Evolutionary conservation across 1,284 basidiomycete species (phyloP), one percentile per base, ranked within the genome.

Genomic region (Ustilago tritici): DNA sequence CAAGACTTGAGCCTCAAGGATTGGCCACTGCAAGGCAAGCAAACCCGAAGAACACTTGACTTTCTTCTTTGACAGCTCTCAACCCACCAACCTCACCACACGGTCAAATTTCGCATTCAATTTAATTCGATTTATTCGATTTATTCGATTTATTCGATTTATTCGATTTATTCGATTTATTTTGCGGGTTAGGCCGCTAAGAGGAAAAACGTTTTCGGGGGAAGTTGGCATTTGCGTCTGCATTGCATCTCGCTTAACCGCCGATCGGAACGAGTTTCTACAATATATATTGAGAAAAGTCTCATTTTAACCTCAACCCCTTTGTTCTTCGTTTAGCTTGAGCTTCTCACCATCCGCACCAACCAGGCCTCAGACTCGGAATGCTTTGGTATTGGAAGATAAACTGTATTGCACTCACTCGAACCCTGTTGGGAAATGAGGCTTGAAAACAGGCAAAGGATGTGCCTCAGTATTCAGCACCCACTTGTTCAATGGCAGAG

Each of bases 381-480:
- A 40, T 40, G 28, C 23, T 14, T 52, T 32, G 28, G 19, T 23
- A 36, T 49, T 23, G n/a, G 28, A 4, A 34, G 23, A 2, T 28
- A 28, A 28, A 28, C 23, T 28, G 23, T 28, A 28, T 28, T 28
- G 23, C 23, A 28, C 23, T 34, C 43, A 75, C 15, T 23, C 34
- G 23, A 84, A 57, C 12, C 62, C 70, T 3, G 83, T 85, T 0
- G 69, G 38, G 49, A 83, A 84, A 6, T 43, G 46, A 1, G 83
- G 84, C 50, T 55, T 23, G 60, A 85, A 85, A 4, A 85, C 77
- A 7, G 84, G 84, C 60, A 85, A 56, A 0, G 84, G 84, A 61
- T 85, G 84, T 4, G 84, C 84, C 53, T 85, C 94, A 4, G 93
- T 95, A 84, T 94, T 95, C 84, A 95, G 92, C 36, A 94, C 92